Evolutionary conservation across 192 early-diverging fungal genomes (phyloP).

Genomic region (Entomortierella lignicola): DNA sequence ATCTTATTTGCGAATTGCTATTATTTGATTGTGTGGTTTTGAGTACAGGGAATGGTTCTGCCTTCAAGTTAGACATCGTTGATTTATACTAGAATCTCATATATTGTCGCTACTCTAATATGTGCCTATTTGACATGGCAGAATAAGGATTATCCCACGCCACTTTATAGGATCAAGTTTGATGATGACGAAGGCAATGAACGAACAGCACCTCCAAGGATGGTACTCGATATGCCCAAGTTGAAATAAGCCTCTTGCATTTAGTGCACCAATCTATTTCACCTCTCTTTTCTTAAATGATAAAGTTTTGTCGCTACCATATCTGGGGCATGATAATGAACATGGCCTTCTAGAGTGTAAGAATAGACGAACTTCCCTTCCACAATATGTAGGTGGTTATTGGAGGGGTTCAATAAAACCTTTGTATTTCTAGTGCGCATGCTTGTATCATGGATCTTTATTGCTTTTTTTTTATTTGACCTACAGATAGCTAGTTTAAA

Average conservation of each 20-base stretch:
- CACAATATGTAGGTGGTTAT: not conserved
- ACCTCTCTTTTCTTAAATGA: not conserved
- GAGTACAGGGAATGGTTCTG: too few relatives aligned
- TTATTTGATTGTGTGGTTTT: too few relatives aligned
- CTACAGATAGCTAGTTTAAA: not conserved
- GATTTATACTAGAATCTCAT: not conserved
- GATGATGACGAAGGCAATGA: conserved; percentile 53
- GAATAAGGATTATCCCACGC: conserved; percentile 31
- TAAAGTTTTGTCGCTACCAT: not conserved
- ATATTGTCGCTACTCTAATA: not conserved
- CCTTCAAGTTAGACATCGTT: too few relatives aligned
- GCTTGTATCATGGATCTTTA: not conserved
- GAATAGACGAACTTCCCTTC: not conserved
- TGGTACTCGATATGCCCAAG: conserved; percentile 54
- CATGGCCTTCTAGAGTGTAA: not conserved
- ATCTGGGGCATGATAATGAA: not conserved
- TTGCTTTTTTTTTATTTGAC: not conserved
- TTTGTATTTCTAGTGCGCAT: not conserved
- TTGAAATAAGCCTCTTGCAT: conserved; percentile 13
- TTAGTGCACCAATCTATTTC: not conserved
- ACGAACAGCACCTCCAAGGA: conserved; percentile 43
- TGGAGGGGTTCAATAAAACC: not conserved
- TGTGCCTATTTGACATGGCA: not conserved
- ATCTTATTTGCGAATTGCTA: too few relatives aligned
- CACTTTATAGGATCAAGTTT: conserved; percentile 47